Evolutionary conservation across 768 basidiomycete species (phyloP).

Genomic region (Panellus pusillus): DNA sequence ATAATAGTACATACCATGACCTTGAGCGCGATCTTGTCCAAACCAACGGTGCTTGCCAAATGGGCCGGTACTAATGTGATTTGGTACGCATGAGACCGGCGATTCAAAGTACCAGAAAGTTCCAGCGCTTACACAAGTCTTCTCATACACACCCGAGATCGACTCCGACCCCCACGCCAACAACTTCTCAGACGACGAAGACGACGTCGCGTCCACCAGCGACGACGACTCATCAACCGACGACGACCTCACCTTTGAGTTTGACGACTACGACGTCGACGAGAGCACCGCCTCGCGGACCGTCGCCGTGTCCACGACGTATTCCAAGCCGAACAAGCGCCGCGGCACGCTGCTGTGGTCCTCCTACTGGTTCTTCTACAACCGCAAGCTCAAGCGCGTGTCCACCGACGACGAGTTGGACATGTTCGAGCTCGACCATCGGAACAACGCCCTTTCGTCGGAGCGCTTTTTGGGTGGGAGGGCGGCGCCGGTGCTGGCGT

Average conservation of each 20-base stretch:
- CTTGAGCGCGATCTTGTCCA: no score
- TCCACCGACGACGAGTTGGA: conserved; percentile 43
- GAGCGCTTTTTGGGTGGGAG: conserved; percentile 80
- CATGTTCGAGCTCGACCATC: conserved; percentile 11
- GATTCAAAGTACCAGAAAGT: no score
- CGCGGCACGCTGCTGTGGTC: conserved; percentile 90
- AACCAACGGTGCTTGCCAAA: no score
- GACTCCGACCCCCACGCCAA: conserved; percentile 93
- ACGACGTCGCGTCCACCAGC: conserved; percentile 63
- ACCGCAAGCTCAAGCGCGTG: conserved; percentile 88
- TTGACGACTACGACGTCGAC: conserved; percentile 80
- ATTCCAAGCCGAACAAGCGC: conserved; percentile 46
- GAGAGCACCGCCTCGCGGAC: conserved; percentile 44
- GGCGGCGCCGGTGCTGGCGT: conserved; percentile 82
- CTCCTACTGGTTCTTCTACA: conserved; percentile 96
- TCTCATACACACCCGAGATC: conserved; percentile 89
- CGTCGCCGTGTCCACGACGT: conserved; percentile 38
- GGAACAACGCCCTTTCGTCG: conserved; percentile 40
- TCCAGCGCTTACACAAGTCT: conserved; percentile 65
- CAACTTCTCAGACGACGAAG: conserved; percentile 77
- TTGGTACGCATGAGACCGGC: no score
- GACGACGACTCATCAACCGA: conserved; percentile 72
- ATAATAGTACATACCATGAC: no score
- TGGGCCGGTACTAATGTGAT: no score
- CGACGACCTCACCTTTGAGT: conserved; percentile 73